A percentile compares a stretch with the other conserved stretches of the same genome.
phyloP scores from a whole-genome alignment of 1,284 basidiomycete species.

The Trichosporon sp. region DNA sequence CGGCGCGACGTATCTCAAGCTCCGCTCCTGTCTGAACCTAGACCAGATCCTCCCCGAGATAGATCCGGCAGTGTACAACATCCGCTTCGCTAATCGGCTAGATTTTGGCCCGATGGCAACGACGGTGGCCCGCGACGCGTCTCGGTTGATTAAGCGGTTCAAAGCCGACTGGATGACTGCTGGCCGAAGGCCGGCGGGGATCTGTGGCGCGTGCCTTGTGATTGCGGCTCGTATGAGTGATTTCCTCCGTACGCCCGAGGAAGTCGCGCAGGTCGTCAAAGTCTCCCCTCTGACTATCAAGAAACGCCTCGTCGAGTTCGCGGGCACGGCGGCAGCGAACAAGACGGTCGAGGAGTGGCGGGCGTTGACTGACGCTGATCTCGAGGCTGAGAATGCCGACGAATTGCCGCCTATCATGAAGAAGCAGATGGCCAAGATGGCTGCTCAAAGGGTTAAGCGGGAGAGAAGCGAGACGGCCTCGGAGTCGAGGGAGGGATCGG shows the following conservation, averaged over 20 bases:
- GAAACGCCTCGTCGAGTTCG: constrained; percentile 95
- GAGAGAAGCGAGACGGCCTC: constrained; percentile 18
- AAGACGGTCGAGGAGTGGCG: constrained; percentile 88
- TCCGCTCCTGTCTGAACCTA: constrained; percentile 84
- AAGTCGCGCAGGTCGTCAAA: constrained; percentile 97
- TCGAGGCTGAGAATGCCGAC: constrained; percentile 41
- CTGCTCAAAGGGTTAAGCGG: constrained; percentile 21
- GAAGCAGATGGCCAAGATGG: constrained; percentile 36
- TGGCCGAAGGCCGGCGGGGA: constrained; percentile 90
- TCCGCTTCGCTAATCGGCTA: constrained; percentile 90
- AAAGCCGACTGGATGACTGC: constrained; percentile 96
- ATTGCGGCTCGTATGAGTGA: constrained; percentile 98
- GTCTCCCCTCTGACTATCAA: constrained; percentile 91
- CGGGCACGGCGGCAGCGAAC: constrained; percentile 74
- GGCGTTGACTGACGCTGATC: constrained; percentile 62
- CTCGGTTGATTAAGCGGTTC: constrained; percentile 88
- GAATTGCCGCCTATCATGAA: constrained; percentile 36
- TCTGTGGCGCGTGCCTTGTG: constrained; percentile 91
- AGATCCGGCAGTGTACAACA: constrained; percentile 96
- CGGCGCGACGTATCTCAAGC: constrained; percentile 90
- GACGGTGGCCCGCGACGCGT: constrained; percentile 86
- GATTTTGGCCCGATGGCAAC: constrained; percentile 94
- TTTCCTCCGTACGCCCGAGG: constrained; percentile 84
- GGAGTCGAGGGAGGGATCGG: background rate
- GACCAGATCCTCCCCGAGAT: constrained; percentile 60